Percentiles rank a stretch among this genome's conserved stretches.
These are phyloP conservation scores for Syzygium oleosum DNA, from an alignment of 345 rosid species.

Conservation along the genomic window DNA sequence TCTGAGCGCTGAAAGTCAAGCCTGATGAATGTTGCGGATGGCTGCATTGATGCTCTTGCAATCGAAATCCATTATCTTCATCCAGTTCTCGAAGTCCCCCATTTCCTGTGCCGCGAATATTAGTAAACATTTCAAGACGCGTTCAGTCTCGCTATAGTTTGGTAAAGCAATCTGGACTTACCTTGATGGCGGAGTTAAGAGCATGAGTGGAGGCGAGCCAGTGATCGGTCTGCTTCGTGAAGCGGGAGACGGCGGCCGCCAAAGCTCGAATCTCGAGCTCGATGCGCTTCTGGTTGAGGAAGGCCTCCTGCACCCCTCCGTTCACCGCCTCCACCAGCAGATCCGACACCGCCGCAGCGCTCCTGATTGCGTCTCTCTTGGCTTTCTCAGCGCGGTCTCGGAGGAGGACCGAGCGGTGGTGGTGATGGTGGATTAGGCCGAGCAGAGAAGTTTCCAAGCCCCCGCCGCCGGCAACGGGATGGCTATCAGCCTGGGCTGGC, in stretches of 20 bases:
- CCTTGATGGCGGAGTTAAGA: slow-evolving; percentile 78
- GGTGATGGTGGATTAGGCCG: slow-evolving; percentile 51
- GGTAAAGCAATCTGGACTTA: not conserved
- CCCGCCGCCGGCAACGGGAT: not conserved
- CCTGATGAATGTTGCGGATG: slow-evolving; percentile 57
- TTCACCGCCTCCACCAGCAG: slow-evolving; percentile 71
- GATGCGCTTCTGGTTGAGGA: slow-evolving; percentile 70
- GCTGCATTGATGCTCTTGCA: slow-evolving; percentile 74
- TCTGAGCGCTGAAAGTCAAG: not conserved
- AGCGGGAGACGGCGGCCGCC: slow-evolving; percentile 48
- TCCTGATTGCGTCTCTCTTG: slow-evolving; percentile 58
- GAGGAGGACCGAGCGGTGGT: slow-evolving; percentile 46
- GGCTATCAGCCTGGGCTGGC: slow-evolving; percentile 15
- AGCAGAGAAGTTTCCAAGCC: slow-evolving; percentile 55
- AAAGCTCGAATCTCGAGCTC: slow-evolving; percentile 32
- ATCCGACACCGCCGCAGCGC: slow-evolving; percentile 61
- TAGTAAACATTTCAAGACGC: not conserved
- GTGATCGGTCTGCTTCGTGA: slow-evolving; percentile 71
- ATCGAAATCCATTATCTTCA: slow-evolving; percentile 92
- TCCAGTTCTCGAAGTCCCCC: slow-evolving; percentile 96
- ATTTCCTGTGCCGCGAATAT: slow-evolving; percentile 40
- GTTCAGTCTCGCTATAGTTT: not conserved
- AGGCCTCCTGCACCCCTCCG: slow-evolving; percentile 70
- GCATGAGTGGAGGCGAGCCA: slow-evolving; percentile 76
- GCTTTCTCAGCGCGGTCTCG: slow-evolving; percentile 66